Evolutionary conservation across 306 rosid species (phyloP), one percentile per base, ranked within the genome.

Genomic region (Corylus avellana): DNA sequence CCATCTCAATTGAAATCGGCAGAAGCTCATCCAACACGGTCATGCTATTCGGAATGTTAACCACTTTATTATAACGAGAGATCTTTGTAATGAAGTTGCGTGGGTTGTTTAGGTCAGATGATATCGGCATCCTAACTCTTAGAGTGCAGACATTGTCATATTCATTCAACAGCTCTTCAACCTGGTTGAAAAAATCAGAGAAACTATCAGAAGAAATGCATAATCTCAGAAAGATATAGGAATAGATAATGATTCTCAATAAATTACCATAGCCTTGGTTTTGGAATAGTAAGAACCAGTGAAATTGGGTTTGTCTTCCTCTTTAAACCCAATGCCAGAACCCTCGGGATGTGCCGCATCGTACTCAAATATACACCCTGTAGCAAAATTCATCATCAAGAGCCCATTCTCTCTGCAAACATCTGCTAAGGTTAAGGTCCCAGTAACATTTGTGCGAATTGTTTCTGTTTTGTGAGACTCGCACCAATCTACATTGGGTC

Each of bases 401-500:
- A 93, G 83, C 20, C 92, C 94, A 64, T 90, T 86, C 88, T 93
- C 94, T 84, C 97, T 82, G 87, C 94, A 87, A 71, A 91, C 94
- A 84, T 91, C 97, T 49, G 98, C 98, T 81, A 93, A 77, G 72
- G 97, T 93, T 73, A 93, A 87, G 82, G 98, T 93, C 63, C 97
- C 98, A 71, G 87, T 88, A 49, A 93, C 98, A 51, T 93, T 93
- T 82, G 86, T 8, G 6, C 97, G 90, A 78, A 93, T 91, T 46
- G 96, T 91, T 79, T 91, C 97, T 0, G 97, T 51, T 75, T 89
- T 91, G 61, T 93, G 97, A 76, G 91, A 81, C 80, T 91, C 97
- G 49, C 97, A 91, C 96, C 97, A 93, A 80, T 91, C 97, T 37
- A 93, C 96, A 85, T 93, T 91, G 78, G 97, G 97, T 83, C 96